phyloP scores from a whole-genome alignment of 2,329 filamentous ascomycete genomes.

The Penicillium sumatraense region DNA sequence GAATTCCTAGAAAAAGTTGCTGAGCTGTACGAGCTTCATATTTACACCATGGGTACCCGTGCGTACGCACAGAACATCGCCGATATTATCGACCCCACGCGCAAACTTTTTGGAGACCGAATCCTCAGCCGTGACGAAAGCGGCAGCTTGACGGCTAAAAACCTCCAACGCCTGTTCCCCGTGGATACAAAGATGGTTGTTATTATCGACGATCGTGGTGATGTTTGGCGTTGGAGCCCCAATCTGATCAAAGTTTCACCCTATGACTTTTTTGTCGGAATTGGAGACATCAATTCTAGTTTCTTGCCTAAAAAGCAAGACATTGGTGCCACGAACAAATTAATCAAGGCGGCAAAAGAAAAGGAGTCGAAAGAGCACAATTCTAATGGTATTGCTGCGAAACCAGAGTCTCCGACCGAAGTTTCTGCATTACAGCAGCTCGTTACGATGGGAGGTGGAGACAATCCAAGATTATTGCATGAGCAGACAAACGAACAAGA shows the following conservation, averaged over 20 bases:
- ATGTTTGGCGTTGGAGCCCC: conserved; percentile 92
- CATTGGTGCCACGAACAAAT: conserved; percentile 53
- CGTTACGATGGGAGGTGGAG: conserved; percentile 73
- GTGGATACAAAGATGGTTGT: conserved; percentile 99
- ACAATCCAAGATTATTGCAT: conserved; percentile 70
- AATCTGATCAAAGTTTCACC: conserved; percentile 94
- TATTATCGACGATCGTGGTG: conserved; percentile 95
- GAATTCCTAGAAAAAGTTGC: conserved; percentile 80
- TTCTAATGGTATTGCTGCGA: conserved; percentile 38
- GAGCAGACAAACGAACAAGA: conserved; percentile 85
- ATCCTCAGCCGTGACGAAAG: conserved; percentile 98
- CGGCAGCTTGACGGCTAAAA: conserved; percentile 89
- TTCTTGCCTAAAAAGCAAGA: conserved; percentile 81
- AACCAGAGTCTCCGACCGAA: conserved; percentile 36
- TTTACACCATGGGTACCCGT: conserved; percentile 98
- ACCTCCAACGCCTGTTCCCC: conserved; percentile 86
- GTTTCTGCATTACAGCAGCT: conserved; percentile 72
- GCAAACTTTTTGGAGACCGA: conserved; percentile 87
- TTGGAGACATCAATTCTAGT: conserved; percentile 97
- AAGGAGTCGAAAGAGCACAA: conserved; percentile 31
- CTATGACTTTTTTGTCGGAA: conserved; percentile 97
- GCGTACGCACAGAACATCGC: conserved; percentile 94
- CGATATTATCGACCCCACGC: conserved; percentile 87
- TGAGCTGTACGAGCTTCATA: conserved; percentile 88
- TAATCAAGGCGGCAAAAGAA: conserved; percentile 31